phyloP scores from a whole-genome alignment of 768 basidiomycete genomes.

The Symmetrospora coprosmae region DNA sequence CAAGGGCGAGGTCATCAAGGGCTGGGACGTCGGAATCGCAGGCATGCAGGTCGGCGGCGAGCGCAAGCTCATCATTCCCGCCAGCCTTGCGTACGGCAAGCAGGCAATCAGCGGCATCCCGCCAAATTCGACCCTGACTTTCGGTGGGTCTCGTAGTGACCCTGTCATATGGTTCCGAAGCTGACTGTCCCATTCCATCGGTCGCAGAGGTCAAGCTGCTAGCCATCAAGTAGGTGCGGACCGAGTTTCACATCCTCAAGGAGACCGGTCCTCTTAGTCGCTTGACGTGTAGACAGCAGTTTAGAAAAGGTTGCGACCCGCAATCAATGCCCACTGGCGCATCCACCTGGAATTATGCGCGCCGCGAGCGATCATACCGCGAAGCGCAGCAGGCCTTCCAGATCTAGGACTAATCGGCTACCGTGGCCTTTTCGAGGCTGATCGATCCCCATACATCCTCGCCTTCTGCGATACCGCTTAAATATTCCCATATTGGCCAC shows the following conservation, averaged over 20 bases:
- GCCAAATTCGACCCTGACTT: conserved; percentile 37
- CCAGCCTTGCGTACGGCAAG: conserved; percentile 55
- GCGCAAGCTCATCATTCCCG: conserved; percentile 60
- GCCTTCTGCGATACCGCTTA: no score
- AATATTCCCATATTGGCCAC: no score
- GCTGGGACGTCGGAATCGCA: conserved; percentile 76
- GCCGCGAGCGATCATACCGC: no score
- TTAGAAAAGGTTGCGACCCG: no score
- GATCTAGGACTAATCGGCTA: no score
- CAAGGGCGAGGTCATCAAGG: conserved; percentile 77
- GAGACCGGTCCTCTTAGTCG: background rate
- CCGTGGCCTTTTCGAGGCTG: no score
- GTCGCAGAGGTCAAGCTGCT: conserved; percentile 32
- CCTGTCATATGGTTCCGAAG: conserved; percentile 46
- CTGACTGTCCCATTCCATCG: background rate
- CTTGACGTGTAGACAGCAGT: background rate
- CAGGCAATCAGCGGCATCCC: conserved; percentile 53
- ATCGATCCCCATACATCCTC: no score
- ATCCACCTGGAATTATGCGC: no score
- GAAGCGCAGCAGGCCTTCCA: no score
- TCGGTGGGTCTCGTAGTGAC: conserved; percentile 46
- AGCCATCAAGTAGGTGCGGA: conserved; percentile 24
- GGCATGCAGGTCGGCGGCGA: conserved; percentile 86
- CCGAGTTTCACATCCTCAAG: background rate
- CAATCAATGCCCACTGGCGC: no score